Conservation (phyloP, 257 asterid species). For the Paraleonurus japonicus region DNA sequence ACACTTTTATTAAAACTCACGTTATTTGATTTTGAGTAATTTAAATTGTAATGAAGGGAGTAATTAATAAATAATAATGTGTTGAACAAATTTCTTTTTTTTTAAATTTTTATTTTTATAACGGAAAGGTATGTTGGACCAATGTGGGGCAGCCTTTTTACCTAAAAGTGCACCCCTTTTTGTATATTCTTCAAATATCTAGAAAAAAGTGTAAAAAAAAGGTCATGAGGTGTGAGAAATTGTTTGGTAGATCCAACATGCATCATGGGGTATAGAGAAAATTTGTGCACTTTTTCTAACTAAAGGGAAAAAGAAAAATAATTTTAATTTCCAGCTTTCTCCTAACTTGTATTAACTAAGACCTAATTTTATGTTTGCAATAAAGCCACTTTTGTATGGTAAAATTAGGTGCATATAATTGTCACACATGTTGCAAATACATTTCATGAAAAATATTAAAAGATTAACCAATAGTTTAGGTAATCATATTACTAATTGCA, state of each 20-base stretch:
- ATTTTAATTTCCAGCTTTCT: slow-evolving; percentile 5
- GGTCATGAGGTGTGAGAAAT: slow-evolving; percentile 15
- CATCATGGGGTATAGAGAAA: slow-evolving; percentile 26
- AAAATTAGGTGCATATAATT: slow-evolving; percentile 25
- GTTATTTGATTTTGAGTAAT: too few species aligned
- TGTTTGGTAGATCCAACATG: slow-evolving; percentile 40
- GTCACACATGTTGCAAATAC: slow-evolving; percentile 17
- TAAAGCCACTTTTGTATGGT: slow-evolving; percentile 14
- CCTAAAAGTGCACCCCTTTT: slow-evolving; percentile 27
- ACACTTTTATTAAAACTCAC: too few species aligned
- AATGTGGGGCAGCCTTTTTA: slow-evolving; percentile 13
- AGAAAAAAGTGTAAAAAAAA: slow-evolving; percentile 13
- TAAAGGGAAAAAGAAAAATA: background rate
- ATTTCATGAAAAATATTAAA: background rate
- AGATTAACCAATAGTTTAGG: background rate
- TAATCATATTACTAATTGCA: background rate
- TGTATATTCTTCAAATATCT: background rate
- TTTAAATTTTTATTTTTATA: too few species aligned
- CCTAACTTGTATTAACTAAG: slow-evolving; percentile 28
- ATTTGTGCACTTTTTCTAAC: slow-evolving; percentile 28
- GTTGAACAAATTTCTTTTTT: too few species aligned
- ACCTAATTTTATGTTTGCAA: slow-evolving; percentile 30
- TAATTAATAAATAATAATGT: too few species aligned
- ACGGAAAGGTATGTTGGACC: too few species aligned
- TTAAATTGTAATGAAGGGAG: too few species aligned